Conservation (phyloP, 176 grass and related monocot genomes). For the Paspalum vaginatum region DNA sequence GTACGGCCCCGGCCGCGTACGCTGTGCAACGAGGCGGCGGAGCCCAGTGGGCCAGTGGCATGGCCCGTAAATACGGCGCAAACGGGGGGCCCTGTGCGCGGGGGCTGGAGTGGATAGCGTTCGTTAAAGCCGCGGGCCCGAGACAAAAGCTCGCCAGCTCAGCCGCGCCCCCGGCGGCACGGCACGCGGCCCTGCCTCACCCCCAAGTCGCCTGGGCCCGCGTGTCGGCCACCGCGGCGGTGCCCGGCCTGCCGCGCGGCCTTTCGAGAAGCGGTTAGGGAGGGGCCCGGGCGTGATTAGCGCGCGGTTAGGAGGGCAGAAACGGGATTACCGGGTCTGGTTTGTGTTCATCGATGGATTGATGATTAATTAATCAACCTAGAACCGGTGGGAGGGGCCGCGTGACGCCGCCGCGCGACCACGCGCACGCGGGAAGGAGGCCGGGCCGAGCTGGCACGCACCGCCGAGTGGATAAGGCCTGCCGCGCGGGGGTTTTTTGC, state of each 20-base stretch:
- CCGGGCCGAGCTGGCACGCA: no score
- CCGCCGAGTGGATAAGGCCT: no score
- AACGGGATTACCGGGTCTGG: background rate
- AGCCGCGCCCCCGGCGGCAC: background rate
- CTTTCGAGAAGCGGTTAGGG: conserved; percentile 4
- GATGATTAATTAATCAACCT: no score
- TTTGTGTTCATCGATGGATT: background rate
- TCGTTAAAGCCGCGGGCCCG: conserved; percentile 36
- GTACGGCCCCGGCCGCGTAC: no score
- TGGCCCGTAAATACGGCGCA: rapidly evolving
- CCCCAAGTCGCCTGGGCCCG: background rate
- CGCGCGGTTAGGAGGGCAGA: background rate
- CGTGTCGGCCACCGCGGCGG: rapidly evolving
- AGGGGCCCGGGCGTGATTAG: background rate
- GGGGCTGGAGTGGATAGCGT: conserved; percentile 36
- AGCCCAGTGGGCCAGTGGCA: background rate
- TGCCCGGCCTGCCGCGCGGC: background rate
- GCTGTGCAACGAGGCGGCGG: no score
- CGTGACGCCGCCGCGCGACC: no score
- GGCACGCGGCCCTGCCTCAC: conserved; percentile 29
- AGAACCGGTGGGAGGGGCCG: no score
- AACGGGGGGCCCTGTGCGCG: rapidly evolving
- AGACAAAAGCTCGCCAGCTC: no score
- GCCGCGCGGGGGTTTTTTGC: no score
- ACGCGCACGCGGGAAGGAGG: no score